Evolutionary conservation across 176 grass and related monocot genomes (phyloP).

Genomic region (Coix lacrymajobi): DNA sequence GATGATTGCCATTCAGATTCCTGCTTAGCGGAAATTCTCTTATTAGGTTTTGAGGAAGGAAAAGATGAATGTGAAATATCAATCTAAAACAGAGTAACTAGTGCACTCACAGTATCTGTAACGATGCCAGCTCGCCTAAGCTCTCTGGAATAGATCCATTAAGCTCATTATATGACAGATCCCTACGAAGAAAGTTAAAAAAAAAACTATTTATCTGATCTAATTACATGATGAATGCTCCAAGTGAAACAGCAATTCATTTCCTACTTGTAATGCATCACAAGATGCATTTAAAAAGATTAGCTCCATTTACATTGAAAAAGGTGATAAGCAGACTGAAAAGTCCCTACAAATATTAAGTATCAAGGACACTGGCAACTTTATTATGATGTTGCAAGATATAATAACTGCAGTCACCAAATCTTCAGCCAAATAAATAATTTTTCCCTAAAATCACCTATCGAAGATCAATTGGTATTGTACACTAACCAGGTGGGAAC

Average conservation of each 20-base stretch:
- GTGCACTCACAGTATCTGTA: constrained; percentile 72
- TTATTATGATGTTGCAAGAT: constrained; percentile 8
- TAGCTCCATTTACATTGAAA: not conserved
- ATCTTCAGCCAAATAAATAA: not conserved
- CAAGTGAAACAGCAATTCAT: not conserved
- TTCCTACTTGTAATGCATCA: not conserved
- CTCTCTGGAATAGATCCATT: constrained; percentile 94
- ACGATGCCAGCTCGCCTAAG: constrained; percentile 57
- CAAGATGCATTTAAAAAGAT: not conserved
- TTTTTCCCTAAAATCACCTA: not conserved
- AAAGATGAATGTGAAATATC: not conserved
- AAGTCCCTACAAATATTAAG: constrained; percentile 2
- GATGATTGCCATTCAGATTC: constrained; percentile 88
- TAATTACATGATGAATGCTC: not conserved
- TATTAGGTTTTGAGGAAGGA: not conserved
- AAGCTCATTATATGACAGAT: constrained; percentile 87
- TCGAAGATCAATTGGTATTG: not conserved
- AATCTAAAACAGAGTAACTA: constrained; percentile 21
- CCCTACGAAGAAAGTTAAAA: constrained; percentile 38
- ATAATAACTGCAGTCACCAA: not conserved
- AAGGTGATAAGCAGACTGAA: not conserved
- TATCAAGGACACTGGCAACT: not conserved
- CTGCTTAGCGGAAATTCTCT: constrained; percentile 39
- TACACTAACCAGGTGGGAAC: not conserved
- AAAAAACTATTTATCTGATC: not conserved